A percentile compares a stretch with the other conserved stretches of the same genome.
phyloP scores from a whole-genome alignment of 2,329 filamentous ascomycete genomes.

The Orbilia quercus region DNA sequence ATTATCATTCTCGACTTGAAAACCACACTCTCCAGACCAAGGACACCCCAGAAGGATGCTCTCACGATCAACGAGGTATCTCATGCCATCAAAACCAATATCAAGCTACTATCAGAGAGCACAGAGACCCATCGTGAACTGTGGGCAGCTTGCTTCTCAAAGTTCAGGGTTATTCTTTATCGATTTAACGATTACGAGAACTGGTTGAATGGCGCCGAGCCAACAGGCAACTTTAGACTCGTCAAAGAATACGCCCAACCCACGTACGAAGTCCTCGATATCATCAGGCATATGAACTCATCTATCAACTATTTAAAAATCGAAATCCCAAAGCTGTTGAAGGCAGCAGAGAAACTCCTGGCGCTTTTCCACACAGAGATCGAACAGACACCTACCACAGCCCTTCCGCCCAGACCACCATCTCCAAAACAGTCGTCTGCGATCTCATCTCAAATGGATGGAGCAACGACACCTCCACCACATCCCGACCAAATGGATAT shows the following conservation, averaged over 20 bases:
- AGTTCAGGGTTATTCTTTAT: background rate
- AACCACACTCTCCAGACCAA: background rate
- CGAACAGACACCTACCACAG: too few species aligned
- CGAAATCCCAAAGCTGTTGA: conserved; percentile 8
- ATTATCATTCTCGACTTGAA: background rate
- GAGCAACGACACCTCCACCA: too few species aligned
- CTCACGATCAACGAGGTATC: background rate
- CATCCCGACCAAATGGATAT: too few species aligned
- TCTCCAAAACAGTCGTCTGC: too few species aligned
- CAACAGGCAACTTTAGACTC: background rate
- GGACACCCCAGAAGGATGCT: background rate
- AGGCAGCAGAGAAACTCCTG: background rate
- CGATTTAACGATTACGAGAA: background rate
- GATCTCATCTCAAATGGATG: too few species aligned
- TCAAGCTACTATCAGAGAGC: background rate
- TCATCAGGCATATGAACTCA: background rate
- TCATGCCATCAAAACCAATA: background rate
- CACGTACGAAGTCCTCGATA: background rate
- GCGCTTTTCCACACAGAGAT: too few species aligned
- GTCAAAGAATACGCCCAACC: background rate
- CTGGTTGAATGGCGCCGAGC: background rate
- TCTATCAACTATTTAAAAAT: background rate
- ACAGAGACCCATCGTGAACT: background rate
- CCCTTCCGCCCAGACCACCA: too few species aligned
- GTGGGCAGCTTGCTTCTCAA: conserved; percentile 6